Conservation (phyloP, 2,329 filamentous ascomycete genomes). For the Pezicula radicicola region DNA sequence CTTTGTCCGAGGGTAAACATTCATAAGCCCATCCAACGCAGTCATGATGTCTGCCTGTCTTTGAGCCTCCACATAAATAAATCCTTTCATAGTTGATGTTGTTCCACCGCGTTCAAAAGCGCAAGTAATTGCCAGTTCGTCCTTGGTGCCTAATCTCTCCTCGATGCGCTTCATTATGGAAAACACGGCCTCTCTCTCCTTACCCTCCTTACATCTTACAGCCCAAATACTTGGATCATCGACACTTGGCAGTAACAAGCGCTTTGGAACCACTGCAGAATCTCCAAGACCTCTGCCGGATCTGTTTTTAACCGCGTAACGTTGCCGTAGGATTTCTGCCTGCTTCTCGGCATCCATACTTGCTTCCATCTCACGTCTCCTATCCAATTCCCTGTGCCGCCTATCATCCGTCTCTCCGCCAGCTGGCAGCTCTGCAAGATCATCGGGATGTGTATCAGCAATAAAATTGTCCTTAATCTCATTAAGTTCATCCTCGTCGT, state of each 20-base stretch:
- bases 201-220: slow-evolving; percentile 88
- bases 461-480: slow-evolving; percentile 77
- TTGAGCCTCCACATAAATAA: slow-evolving; percentile 91
- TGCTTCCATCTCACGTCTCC: slow-evolving; percentile 80
- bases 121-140: slow-evolving; percentile 79
- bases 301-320: slow-evolving; percentile 80
- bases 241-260: slow-evolving; percentile 84
- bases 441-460: slow-evolving; percentile 86
- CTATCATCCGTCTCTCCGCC: slow-evolving; percentile 84
- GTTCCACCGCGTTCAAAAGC: slow-evolving; percentile 85
- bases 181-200: slow-evolving; percentile 88
- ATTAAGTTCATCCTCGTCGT: slow-evolving; percentile 86
- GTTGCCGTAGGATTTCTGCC: slow-evolving; percentile 79
- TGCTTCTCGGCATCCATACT: slow-evolving; percentile 93
- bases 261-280: slow-evolving; percentile 76
- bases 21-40: slow-evolving; percentile 79
- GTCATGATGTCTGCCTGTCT: slow-evolving; percentile 82
- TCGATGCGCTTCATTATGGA: slow-evolving; percentile 86
- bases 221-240: slow-evolving; percentile 97
- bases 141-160: slow-evolving; percentile 73
- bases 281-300: slow-evolving; percentile 65
- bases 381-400: slow-evolving; percentile 90
- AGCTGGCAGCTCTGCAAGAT: slow-evolving; percentile 71
- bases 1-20: slow-evolving; percentile 85
- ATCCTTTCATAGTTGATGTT: slow-evolving; percentile 82